Percentiles rank a stretch among this genome's conserved stretches.
These are phyloP conservation scores for Berkeleyomyces basicola DNA, from an alignment of 2,329 filamentous ascomycete species.

Conservation along the genomic window DNA sequence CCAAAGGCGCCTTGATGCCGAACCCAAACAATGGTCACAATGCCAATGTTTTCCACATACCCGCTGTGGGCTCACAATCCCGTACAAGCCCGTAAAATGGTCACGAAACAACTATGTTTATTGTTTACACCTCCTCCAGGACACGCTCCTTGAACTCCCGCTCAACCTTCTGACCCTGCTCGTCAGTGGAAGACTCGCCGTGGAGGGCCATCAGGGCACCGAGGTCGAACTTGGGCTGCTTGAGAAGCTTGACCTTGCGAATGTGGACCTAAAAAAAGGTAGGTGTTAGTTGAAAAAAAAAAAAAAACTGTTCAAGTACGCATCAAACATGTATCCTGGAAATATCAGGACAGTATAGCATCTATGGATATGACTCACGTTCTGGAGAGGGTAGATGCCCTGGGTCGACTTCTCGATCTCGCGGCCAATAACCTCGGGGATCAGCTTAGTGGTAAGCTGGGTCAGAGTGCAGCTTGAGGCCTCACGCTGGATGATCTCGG, in stretches of 20 bases:
- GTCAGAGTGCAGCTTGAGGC: constrained; percentile 84
- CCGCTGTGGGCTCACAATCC: constrained; percentile 12
- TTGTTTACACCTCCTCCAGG: constrained; percentile 74
- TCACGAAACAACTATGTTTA: constrained; percentile 14
- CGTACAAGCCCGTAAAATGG: constrained; percentile 13
- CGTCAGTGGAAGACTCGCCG: constrained; percentile 91
- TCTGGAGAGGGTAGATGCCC: constrained; percentile 99
- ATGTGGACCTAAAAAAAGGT: constrained; percentile 68
- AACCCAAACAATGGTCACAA: constrained; percentile 12
- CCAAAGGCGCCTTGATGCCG: constrained; percentile 9
- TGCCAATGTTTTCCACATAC: constrained; percentile 12
- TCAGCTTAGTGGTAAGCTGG: constrained; percentile 96
- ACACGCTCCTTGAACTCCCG: constrained; percentile 98
- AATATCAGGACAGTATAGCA: background rate
- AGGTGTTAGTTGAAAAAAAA: constrained; percentile 17
- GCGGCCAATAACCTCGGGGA: constrained; percentile 96
- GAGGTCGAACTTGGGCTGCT: constrained; percentile 97
- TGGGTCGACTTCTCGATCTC: constrained; percentile 99
- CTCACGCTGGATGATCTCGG: constrained; percentile 95
- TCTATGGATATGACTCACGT: constrained; percentile 42
- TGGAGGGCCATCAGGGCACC: constrained; percentile 91
- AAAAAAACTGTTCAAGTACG: background rate
- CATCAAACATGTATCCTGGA: background rate
- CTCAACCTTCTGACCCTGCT: constrained; percentile 97
- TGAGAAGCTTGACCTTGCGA: constrained; percentile 99